A percentile compares a stretch with the other conserved stretches of the same genome.
These are phyloP conservation scores for Phytomonas sp. DNA, from an alignment of 208 protist species.

Conservation along the genomic window DNA sequence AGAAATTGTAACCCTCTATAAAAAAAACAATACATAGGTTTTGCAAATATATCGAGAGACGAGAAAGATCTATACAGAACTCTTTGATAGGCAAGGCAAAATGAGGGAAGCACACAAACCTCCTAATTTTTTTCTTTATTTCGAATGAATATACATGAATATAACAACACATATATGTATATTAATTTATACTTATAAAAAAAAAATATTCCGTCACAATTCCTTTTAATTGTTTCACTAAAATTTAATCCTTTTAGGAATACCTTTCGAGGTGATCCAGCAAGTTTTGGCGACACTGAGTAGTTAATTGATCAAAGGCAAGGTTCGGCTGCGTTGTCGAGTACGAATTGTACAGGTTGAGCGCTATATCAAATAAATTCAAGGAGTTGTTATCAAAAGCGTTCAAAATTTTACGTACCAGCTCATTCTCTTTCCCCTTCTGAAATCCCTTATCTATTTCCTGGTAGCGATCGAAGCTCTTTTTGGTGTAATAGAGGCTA, in stretches of 20 bases:
- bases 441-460: conserved; percentile 55
- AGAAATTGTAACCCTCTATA: too few species aligned
- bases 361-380: conserved; percentile 50
- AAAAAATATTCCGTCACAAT: background rate
- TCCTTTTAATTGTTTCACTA: conserved; percentile 12
- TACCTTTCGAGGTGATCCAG: conserved; percentile 71
- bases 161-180: background rate
- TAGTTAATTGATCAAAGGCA: conserved; percentile 42
- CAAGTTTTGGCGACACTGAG: conserved; percentile 50
- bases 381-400: conserved; percentile 55
- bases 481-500: conserved; percentile 49
- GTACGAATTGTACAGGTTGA: conserved; percentile 51
- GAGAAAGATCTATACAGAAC: background rate
- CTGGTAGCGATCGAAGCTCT: conserved; percentile 55
- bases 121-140: background rate
- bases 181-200: conserved; percentile 2
- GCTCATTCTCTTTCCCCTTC: conserved; percentile 62
- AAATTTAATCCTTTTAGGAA: conserved; percentile 16
- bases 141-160: background rate
- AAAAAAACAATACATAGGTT: conserved; percentile 3
- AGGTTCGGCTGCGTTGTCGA: conserved; percentile 29
- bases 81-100: background rate
- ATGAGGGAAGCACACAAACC: conserved; percentile 8
- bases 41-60: background rate
- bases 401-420: conserved; percentile 38